Evolutionary conservation across 805 yeast genomes (phyloP), one percentile per base, ranked within the genome.

Genomic region (Kuraishia cidri): DNA sequence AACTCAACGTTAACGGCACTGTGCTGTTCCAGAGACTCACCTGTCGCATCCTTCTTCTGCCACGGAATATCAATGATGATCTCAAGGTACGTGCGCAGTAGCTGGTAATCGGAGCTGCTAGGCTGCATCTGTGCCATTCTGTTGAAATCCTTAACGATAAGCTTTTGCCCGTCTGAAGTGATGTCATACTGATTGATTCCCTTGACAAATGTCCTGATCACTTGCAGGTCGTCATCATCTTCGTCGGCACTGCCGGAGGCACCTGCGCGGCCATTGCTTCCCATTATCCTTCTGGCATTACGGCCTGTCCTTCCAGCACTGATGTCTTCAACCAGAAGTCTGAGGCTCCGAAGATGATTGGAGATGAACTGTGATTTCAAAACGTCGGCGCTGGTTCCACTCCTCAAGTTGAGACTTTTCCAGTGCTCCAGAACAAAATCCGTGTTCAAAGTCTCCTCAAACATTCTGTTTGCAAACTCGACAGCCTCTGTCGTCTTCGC

Each of bases 21-120:
- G 6, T 32, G 37, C 10, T 54, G 40, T n/a, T n/a, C n/a, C n/a
- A n/a, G n/a, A n/a, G n/a, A n/a, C n/a, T n/a, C n/a, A 20, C 43
- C 39, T 37, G 53, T 52, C 34, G 47, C 49, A 5, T 31, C 34
- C 62, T 47, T 16, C 26, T 29, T 22, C 30, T 60, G 66, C 79
- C 79, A 79, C 1, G 86, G 86, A 30, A 79, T 58, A 43, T 79
- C 86, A 54, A 69, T 56, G 6, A 79, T 69, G 14, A 75, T 67
- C 38, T 79, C 86, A 41, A 79, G 62, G 50, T 79, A 79, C 30
- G 74, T 72, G 35, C 79, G 51, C 28, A 79, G 54, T 1, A 76
- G 79, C 46, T 79, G 83, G 45, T 69, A 75, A 37, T 79, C 87
- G 0, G 75, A 62, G 20, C 76, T 69, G 23, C 69, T 72, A 29